These are phyloP conservation scores for Tolypocladium tundrense DNA, from an alignment of 2,329 filamentous ascomycete genomes.

Conservation along the genomic window DNA sequence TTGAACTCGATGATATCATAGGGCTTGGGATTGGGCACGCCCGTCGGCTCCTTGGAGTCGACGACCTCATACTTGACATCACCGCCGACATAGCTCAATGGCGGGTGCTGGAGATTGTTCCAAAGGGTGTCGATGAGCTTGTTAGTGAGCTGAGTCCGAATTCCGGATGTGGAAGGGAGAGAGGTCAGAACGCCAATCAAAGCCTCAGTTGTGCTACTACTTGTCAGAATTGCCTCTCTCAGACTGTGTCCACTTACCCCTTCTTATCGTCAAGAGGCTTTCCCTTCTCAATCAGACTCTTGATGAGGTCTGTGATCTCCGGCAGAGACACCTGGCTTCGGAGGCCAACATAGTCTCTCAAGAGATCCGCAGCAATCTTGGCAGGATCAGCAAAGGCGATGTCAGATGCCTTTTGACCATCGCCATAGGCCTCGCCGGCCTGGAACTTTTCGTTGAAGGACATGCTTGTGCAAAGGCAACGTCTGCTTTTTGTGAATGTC, in stretches of 20 bases:
- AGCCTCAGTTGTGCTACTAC: constrained; percentile 25
- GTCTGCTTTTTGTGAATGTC: neutral
- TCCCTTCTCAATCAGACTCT: constrained; percentile 27
- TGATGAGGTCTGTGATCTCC: constrained; percentile 21
- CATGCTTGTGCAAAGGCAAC: constrained; percentile 11
- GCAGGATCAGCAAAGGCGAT: constrained; percentile 20
- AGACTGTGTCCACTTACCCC: constrained; percentile 13
- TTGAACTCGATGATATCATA: constrained; percentile 28
- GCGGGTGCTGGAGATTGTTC: constrained; percentile 44
- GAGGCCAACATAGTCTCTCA: constrained; percentile 20
- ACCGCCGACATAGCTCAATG: constrained; percentile 31
- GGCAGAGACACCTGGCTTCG: constrained; percentile 14
- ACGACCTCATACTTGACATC: constrained; percentile 28
- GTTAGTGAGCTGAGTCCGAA: constrained; percentile 31
- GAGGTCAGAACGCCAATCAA: constrained; percentile 28
- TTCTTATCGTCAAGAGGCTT: constrained; percentile 49
- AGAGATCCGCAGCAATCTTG: constrained; percentile 20
- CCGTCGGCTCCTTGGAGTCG: constrained; percentile 15
- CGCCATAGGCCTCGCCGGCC: constrained; percentile 25
- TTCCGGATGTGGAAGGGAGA: constrained; percentile 22
- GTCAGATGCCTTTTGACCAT: constrained; percentile 11
- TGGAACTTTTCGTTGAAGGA: constrained; percentile 24
- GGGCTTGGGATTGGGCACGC: constrained; percentile 12
- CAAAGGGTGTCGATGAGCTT: constrained; percentile 42
- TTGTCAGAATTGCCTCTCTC: constrained; percentile 4